A percentile compares a stretch with the other conserved stretches of the same genome.
Evolutionary conservation across 23 red algal genomes (phyloP).

Genomic region (Pyropia yezoensis): DNA sequence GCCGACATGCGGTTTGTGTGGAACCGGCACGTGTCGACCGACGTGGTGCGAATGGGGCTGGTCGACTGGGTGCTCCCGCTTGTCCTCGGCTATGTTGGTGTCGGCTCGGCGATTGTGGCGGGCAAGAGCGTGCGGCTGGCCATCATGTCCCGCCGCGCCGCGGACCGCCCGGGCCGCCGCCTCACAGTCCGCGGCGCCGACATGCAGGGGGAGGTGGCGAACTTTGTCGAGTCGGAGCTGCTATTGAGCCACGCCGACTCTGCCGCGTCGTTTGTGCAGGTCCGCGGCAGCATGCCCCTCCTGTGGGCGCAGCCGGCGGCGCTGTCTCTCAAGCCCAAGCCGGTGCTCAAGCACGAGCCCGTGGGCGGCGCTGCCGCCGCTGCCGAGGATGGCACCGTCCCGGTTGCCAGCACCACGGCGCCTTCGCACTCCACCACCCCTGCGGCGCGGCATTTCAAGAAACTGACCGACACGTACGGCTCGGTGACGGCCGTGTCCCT

Average conservation of each 20-base stretch:
- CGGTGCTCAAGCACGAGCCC: conserved; percentile 25
- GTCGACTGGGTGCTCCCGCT: conserved; percentile 48
- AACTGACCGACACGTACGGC: conserved; percentile 65
- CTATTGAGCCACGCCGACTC: conserved; percentile 47
- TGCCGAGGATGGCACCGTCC: no score
- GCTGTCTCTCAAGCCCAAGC: conserved; percentile 74
- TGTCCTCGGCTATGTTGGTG: conserved; percentile 61
- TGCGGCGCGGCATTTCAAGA: conserved; percentile 70
- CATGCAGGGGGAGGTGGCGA: conserved; percentile 72
- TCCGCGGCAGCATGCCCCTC: conserved; percentile 81
- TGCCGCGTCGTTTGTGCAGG: conserved; percentile 54
- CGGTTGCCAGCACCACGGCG: no score
- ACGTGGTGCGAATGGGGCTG: conserved; percentile 22
- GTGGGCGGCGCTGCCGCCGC: conserved; percentile 22
- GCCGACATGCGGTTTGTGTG: conserved; percentile 65
- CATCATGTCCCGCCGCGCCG: conserved; percentile 54
- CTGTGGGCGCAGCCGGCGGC: conserved; percentile 77
- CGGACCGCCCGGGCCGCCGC: conserved; percentile 62
- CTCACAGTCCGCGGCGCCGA: conserved; percentile 77
- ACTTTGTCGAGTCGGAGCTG: conserved; percentile 96
- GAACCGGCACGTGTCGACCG: conserved; percentile 57
- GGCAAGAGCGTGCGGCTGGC: conserved; percentile 67
- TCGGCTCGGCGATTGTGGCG: conserved; percentile 40
- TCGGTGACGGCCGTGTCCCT: conserved; percentile 71
- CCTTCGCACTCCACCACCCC: conserved; percentile 16